Evolutionary conservation across 2,329 filamentous ascomycete species (phyloP).

Genomic region (Hansfordia pulvinata): DNA sequence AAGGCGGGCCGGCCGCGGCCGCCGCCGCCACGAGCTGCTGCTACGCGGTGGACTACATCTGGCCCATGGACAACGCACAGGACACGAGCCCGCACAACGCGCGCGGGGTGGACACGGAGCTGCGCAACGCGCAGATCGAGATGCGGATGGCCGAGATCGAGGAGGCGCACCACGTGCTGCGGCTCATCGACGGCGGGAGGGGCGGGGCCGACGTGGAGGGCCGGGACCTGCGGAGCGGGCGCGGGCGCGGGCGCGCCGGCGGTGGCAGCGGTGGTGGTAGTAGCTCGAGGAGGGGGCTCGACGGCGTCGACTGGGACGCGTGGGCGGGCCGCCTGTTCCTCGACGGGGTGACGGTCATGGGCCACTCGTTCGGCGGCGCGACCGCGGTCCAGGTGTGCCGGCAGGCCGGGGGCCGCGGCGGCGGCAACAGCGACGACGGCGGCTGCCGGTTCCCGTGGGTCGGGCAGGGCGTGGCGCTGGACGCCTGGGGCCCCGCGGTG

Average conservation of each 20-base stretch:
- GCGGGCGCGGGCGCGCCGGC: constrained; percentile 41
- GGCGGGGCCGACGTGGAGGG: too few species aligned
- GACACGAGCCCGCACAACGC: constrained; percentile 41
- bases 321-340: constrained; percentile 44
- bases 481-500: constrained; percentile 46
- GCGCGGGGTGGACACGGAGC: constrained; percentile 43
- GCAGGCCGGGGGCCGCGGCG: constrained; percentile 30
- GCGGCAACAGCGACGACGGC: too few species aligned
- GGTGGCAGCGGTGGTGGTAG: too few species aligned
- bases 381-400: constrained; percentile 48
- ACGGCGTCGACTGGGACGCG: constrained; percentile 37
- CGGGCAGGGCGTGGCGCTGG: constrained; percentile 51
- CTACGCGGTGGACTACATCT: constrained; percentile 47
- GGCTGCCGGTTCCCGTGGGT: constrained; percentile 44
- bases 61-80: constrained; percentile 38
- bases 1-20: constrained; percentile 14
- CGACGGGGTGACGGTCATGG: constrained; percentile 44
- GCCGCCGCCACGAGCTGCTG: constrained; percentile 22
- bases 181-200: constrained; percentile 37
- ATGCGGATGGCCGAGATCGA: constrained; percentile 51
- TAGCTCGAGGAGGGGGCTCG: constrained; percentile 41
- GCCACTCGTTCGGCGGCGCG: constrained; percentile 55
- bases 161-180: constrained; percentile 43
- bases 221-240: constrained; percentile 41
- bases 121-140: constrained; percentile 48